Conservation (phyloP, 805 yeast genomes). For the Candida hungchunana region DNA sequence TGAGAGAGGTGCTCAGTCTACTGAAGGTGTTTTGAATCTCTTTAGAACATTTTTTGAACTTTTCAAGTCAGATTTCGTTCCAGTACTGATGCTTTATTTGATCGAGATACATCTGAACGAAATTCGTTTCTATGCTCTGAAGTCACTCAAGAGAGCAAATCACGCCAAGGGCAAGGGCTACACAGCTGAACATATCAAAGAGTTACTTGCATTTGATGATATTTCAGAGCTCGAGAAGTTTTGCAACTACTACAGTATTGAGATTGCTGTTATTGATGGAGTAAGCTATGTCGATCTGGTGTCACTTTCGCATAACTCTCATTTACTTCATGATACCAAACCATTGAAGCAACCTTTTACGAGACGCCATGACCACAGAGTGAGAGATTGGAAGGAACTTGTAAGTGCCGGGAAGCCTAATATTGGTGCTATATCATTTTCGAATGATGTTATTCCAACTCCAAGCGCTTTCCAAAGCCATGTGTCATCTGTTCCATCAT, state of each 20-base stretch:
- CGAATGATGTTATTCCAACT: not conserved
- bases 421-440: slow-evolving; percentile 1
- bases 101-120: slow-evolving; percentile 80
- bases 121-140: slow-evolving; percentile 67
- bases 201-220: slow-evolving; percentile 65
- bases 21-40: slow-evolving; percentile 56
- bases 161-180: slow-evolving; percentile 72
- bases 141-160: slow-evolving; percentile 57
- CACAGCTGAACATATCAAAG: slow-evolving; percentile 41
- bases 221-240: slow-evolving; percentile 48
- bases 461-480: no score
- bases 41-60: slow-evolving; percentile 61
- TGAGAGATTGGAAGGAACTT: slow-evolving; percentile 30
- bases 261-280: slow-evolving; percentile 33
- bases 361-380: slow-evolving; percentile 36
- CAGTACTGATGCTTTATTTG: slow-evolving; percentile 68
- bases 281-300: slow-evolving; percentile 37
- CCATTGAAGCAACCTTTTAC: slow-evolving; percentile 47
- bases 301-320: slow-evolving; percentile 36
- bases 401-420: slow-evolving; percentile 25
- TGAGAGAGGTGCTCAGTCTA: slow-evolving; percentile 48
- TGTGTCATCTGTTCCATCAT: not conserved
- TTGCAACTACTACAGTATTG: slow-evolving; percentile 61
- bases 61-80: slow-evolving; percentile 45
- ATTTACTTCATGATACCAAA: slow-evolving; percentile 32